Evolutionary conservation across 2,329 filamentous ascomycete genomes (phyloP), one percentile per base, ranked within the genome.

Genomic region (Scopulariopsis brevicaulis): DNA sequence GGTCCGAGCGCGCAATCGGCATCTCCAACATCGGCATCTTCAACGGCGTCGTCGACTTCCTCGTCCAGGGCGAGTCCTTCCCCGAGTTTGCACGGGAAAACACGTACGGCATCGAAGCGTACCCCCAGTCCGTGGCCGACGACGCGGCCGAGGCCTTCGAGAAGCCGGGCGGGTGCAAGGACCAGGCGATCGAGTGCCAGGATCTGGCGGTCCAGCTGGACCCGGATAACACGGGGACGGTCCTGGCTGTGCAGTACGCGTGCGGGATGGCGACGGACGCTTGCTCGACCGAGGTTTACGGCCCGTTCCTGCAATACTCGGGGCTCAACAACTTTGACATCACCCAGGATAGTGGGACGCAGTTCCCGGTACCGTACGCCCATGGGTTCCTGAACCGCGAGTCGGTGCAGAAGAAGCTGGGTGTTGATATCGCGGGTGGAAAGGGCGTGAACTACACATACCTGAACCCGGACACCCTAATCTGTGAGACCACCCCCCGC

Each of bases 1-100:
- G 12, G 6, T 10, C 32, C 20, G 32, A 28, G 18, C 37, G 50
- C 14, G 15, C 52, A n/a, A 43, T 54, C 20, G 20, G 10, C 11
- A 48, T 58, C 50, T 53, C 50, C 22, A 28, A 58, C 56, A 69
- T 90, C 0, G 86, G 86, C 24, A 86, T 91, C 60, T 73, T 89
- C 60, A 89, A 90, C 66, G 87, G 86, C 15, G 81, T 85, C 62
- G 73, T 90, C 37, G 88, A 91, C 65, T 76, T 80, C 63, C 67
- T 83, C 35, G 74, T 83, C 1, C 84, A 90, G 69, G 73, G 74
- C 5, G 78, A 79, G 3, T 80, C 71, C 63, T 83, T 81, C 61
- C 76, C 82, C 1, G 65, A 69, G 8, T 85, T 85, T 67, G 80
- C 81, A 11, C 75, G 76, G 59, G 81, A 82, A 65, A 89, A 88